Evolutionary conservation across 2,329 filamentous ascomycete genomes (phyloP), one percentile per base, ranked within the genome.

Genomic region (Lasiodiplodia gonubiensis): DNA sequence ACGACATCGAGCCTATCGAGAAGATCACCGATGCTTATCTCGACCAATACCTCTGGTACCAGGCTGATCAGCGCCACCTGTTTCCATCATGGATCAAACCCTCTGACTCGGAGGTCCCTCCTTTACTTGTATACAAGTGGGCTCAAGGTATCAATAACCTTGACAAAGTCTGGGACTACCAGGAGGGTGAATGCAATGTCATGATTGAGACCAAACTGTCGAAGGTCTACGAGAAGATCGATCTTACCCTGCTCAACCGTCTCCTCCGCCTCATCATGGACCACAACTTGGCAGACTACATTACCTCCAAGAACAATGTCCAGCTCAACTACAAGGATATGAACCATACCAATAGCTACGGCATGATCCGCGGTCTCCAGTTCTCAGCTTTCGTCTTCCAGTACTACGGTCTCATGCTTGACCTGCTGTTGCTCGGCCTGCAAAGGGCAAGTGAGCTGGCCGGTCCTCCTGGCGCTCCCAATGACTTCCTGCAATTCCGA

Each of bases 201-300:
- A 93, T 99, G 90, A 94, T 99, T 63, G 95, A 99, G 82, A 99
- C 96, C 0, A 92, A 97, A 73, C 83, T 99, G 3, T 97, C 95
- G n/a, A 99, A 99, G 81, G 94, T 99, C 54, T 99, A 99, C 72
- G 95, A 99, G 82, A 99, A 99, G 86, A 97, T 99, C 70, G 95
- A 99, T 82, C 83, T 99, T 70, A 99, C 95, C 0, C 84, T 99
- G 67, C 87, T 99, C 72, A 99, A 99, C 81, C 92, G 94, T 68
- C 86, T 99, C 37, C 85, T 99, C 60, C 88, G 95, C 57, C 82
- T 99, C 71, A 97, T 99, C 78, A 99, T 99, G 96, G 96, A 99
- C 74, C 95, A 99, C 85, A 99, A 99, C 78, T 82, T 99, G 82
- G 95, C 95, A 5, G 96, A 99, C 79, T 99, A 99, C 81, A 99